These are phyloP conservation scores for Cladosporium sp. DNA, from an alignment of 2,329 filamentous ascomycete genomes.

Conservation along the genomic window DNA sequence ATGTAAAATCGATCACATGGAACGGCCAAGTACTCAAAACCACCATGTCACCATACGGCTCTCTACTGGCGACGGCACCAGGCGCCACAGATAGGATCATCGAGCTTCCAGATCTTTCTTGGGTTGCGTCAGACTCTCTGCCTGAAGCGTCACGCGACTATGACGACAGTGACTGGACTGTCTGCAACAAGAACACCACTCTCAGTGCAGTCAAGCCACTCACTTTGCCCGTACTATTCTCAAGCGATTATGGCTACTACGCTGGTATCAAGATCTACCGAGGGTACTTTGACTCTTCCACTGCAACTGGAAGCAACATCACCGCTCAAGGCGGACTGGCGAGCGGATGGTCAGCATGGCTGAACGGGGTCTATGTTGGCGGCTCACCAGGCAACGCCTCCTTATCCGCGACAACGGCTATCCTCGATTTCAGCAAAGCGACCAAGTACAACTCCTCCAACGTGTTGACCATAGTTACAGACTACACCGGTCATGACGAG, in stretches of 20 bases:
- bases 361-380: slow-evolving; percentile 56
- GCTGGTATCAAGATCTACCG: slow-evolving; percentile 66
- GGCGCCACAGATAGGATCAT: slow-evolving; percentile 31
- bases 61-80: neutral
- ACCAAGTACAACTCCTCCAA: slow-evolving; percentile 51
- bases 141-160: slow-evolving; percentile 64
- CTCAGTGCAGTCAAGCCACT: slow-evolving; percentile 56
- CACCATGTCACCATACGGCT: neutral
- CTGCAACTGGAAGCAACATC: slow-evolving; percentile 57
- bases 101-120: slow-evolving; percentile 57
- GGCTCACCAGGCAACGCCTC: slow-evolving; percentile 43
- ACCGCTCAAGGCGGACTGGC: slow-evolving; percentile 61
- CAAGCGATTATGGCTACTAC: slow-evolving; percentile 72
- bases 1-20: slow-evolving; percentile 54
- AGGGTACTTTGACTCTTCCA: slow-evolving; percentile 54
- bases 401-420: slow-evolving; percentile 17
- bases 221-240: slow-evolving; percentile 61
- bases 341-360: slow-evolving; percentile 64
- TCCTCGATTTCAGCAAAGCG: neutral
- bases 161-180: slow-evolving; percentile 64
- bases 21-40: slow-evolving; percentile 45
- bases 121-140: slow-evolving; percentile 67
- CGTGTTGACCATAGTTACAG: slow-evolving; percentile 65
- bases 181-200: slow-evolving; percentile 54
- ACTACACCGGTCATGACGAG: slow-evolving; percentile 68